Percentiles rank a stretch among this genome's conserved stretches.
These are phyloP conservation scores for Babjeviella inositovora DNA, from an alignment of 805 yeast species.

Conservation along the genomic window DNA sequence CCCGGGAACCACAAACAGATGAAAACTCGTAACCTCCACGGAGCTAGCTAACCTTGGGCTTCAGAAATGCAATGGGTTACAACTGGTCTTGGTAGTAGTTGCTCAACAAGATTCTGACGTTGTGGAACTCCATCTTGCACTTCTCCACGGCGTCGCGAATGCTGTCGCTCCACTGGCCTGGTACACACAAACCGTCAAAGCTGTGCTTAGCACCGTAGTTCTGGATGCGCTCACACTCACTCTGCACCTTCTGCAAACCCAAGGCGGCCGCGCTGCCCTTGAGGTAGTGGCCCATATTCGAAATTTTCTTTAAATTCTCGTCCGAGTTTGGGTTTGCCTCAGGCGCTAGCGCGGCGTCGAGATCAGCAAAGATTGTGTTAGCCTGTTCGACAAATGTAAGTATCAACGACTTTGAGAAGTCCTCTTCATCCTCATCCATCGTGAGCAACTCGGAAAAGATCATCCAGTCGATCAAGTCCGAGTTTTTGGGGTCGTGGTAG, in stretches of 20 bases:
- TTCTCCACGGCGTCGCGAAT: constrained; percentile 35
- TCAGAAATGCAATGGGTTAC: no score
- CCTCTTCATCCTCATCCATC: constrained; percentile 96
- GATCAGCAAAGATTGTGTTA: constrained; percentile 55
- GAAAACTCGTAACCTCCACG: no score
- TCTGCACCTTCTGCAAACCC: constrained; percentile 69
- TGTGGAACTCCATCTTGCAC: constrained; percentile 32
- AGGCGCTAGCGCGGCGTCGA: constrained; percentile 34
- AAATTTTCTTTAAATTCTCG: constrained; percentile 36
- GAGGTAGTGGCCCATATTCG: constrained; percentile 77
- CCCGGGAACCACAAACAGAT: no score
- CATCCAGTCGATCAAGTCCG: constrained; percentile 74
- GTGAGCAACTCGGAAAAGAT: constrained; percentile 77
- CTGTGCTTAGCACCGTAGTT: constrained; percentile 55
- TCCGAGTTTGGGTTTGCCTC: constrained; percentile 12
- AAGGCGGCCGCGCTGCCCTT: constrained; percentile 94
- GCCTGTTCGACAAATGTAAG: constrained; percentile 86
- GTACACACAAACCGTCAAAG: constrained; percentile 10
- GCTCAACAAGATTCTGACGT: constrained; percentile 31
- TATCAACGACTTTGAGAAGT: constrained; percentile 65
- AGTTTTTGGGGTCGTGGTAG: constrained; percentile 13
- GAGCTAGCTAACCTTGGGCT: no score
- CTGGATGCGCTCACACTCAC: constrained; percentile 87
- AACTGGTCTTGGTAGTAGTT: constrained; percentile 27
- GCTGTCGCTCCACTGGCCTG: constrained; percentile 4